Evolutionary conservation across 257 asterid species (phyloP), one percentile per base, ranked within the genome.

Genomic region (Salvia splendens): DNA sequence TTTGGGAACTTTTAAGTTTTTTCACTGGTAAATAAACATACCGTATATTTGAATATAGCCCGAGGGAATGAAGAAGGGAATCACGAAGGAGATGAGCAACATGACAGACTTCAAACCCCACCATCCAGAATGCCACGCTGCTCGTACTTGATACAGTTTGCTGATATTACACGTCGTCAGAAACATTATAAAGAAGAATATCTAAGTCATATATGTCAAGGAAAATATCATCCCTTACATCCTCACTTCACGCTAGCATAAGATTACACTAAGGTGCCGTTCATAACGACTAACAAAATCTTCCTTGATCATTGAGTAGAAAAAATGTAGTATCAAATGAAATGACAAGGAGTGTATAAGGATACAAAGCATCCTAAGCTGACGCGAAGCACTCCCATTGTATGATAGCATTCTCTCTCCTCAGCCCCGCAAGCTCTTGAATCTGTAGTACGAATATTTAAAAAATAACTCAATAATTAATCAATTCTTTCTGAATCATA

Each of bases 331-430:
- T 52, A 4, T 9, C 3, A 12, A 12, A 28, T 28, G 38, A 53
- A 4, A 8, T 35, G 47, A 64, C 15, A 2, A 4, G 5, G 28
- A 47, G n/a, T 12, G 3, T 48, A 14, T 64, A 78, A 85, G 82
- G 98, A 92, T 92, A 92, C 96, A 6, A 86, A 92, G 78, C 98
- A 89, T 75, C 97, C 98, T 58, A 87, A 82, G 51, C 98, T 92
- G 79, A 92, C 93, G 5, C 98, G 95, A 77, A 92, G 97, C 65
- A 92, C 98, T 69, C 98, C 97, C 88, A 87, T 82, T 5, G 95
- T 83, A 48, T 90, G 96, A 77, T 80, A 79, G 61, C 98, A 89
- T 73, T 81, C 89, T 5, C 57, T 63, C 61, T 85, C 85, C 41
- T 81, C 83, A 10, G 74, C 76, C 4, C 88, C 87, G 75, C 98